Conservation (phyloP, 2,329 filamentous ascomycete genomes). For the Neofusicoccum kwambonambiense region DNA sequence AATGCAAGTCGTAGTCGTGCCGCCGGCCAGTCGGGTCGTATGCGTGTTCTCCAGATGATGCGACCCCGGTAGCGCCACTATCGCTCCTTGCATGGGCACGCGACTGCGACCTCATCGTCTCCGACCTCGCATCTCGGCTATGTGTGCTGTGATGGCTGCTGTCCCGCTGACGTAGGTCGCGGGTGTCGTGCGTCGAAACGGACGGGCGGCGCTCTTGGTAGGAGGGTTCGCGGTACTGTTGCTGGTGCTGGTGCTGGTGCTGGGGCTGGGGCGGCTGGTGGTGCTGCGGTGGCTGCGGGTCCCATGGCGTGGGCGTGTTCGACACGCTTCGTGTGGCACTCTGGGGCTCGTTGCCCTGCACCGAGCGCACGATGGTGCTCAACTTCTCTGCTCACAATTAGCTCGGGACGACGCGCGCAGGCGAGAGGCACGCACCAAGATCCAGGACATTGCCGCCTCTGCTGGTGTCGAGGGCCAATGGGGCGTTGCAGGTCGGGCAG, state of each 20-base stretch:
- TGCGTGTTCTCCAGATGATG: constrained; percentile 80
- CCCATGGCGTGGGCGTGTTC: constrained; percentile 65
- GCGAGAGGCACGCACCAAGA: constrained; percentile 62
- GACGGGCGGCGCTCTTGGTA: constrained; percentile 37
- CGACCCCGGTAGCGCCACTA: constrained; percentile 55
- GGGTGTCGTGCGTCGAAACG: constrained; percentile 14
- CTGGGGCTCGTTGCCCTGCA: constrained; percentile 47
- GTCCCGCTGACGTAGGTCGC: constrained; percentile 24
- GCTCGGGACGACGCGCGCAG: constrained; percentile 21
- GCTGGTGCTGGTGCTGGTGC: background rate
- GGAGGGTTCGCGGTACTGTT: background rate
- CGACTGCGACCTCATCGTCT: constrained; percentile 39
- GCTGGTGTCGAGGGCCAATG: constrained; percentile 87
- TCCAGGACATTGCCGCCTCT: constrained; percentile 89
- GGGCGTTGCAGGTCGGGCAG: constrained; percentile 90
- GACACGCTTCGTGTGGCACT: constrained; percentile 28
- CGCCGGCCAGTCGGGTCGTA: constrained; percentile 67
- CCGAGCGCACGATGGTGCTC: constrained; percentile 85
- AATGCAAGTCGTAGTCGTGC: constrained; percentile 94
- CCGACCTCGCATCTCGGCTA: constrained; percentile 25
- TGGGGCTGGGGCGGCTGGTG: background rate
- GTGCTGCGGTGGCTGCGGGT: constrained; percentile 39
- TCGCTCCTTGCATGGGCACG: constrained; percentile 68
- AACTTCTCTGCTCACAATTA: constrained; percentile 72
- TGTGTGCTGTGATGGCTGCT: constrained; percentile 26